These are phyloP conservation scores for Leccinum uliginosum DNA, from an alignment of 768 basidiomycete genomes.

Conservation along the genomic window DNA sequence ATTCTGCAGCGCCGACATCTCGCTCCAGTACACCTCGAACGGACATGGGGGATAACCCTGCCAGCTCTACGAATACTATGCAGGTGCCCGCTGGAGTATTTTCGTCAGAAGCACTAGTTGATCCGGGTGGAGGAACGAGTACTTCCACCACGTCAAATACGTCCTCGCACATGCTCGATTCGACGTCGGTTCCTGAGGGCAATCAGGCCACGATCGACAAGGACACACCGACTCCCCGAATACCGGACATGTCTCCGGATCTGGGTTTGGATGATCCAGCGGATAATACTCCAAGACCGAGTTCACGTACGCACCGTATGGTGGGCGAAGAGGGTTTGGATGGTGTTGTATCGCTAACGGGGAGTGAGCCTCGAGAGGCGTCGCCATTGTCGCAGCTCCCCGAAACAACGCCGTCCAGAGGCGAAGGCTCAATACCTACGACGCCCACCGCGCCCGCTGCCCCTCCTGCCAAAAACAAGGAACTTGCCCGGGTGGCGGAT, in stretches of 20 bases:
- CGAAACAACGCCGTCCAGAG: conserved; percentile 6
- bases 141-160: not conserved
- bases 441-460: not conserved
- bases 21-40: conserved; percentile 17
- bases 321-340: not conserved
- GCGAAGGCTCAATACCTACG: not conserved
- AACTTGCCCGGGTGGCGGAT: conserved; percentile 25
- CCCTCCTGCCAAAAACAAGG: conserved; percentile 15
- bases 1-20: conserved; percentile 3
- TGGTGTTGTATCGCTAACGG: not conserved
- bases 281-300: conserved; percentile 18
- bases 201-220: not conserved
- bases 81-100: not conserved
- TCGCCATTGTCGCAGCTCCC: conserved; percentile 1
- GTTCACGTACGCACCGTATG: conserved; percentile 1
- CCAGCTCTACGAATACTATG: not conserved
- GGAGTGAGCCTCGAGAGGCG: conserved; percentile 7
- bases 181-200: not conserved
- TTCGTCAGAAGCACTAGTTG: conserved; percentile 10
- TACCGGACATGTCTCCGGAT: not conserved
- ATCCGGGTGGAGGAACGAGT: conserved; percentile 20
- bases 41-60: conserved; percentile 5
- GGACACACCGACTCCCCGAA: not conserved
- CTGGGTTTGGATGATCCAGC: conserved; percentile 2
- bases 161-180: conserved; percentile 9